phyloP scores from a whole-genome alignment of 2,329 filamentous ascomycete genomes.

The Trichoderma sp. region DNA sequence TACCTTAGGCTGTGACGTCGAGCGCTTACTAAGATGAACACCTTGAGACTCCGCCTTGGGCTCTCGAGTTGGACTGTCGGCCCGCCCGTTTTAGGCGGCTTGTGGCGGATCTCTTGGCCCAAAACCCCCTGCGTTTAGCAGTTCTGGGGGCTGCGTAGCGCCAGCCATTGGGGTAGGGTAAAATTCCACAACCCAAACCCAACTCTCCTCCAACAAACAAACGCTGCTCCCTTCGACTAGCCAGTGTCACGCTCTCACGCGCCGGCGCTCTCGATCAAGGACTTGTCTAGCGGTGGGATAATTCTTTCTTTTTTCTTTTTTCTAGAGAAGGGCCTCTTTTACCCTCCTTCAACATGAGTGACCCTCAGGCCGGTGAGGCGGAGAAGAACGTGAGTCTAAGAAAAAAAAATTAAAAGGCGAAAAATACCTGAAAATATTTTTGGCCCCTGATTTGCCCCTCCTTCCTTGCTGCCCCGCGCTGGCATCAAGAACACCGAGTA shows the following conservation, averaged over 20 bases:
- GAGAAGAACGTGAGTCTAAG: constrained; percentile 79
- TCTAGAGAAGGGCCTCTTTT: constrained; percentile 3
- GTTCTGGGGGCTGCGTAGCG: neutral
- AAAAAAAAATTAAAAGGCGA: neutral
- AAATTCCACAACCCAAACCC: constrained; percentile 32
- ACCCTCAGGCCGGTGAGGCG: constrained; percentile 83
- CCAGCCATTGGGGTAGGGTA: constrained; percentile 20
- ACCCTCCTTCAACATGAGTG: constrained; percentile 68
- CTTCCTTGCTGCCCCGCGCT: constrained; percentile 34
- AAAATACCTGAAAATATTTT: constrained; percentile 25
- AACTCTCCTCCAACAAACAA: constrained; percentile 32
- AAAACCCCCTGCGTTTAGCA: constrained; percentile 2
- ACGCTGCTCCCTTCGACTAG: constrained; percentile 12
- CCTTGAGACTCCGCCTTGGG: neutral
- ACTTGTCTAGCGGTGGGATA: constrained; percentile 18
- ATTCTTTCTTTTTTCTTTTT: neutral
- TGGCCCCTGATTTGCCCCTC: constrained; percentile 27
- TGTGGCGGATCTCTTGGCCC: neutral
- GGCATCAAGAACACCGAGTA: constrained; percentile 3
- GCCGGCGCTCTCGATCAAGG: constrained; percentile 19
- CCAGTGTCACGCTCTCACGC: constrained; percentile 22
- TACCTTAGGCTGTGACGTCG: neutral
- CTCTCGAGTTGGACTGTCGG: neutral
- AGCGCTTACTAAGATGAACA: constrained; percentile 16
- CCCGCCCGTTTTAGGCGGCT: constrained; percentile 11